Evolutionary conservation across 2,329 filamentous ascomycete genomes (phyloP).

Genomic region (Fusarium sp.): DNA sequence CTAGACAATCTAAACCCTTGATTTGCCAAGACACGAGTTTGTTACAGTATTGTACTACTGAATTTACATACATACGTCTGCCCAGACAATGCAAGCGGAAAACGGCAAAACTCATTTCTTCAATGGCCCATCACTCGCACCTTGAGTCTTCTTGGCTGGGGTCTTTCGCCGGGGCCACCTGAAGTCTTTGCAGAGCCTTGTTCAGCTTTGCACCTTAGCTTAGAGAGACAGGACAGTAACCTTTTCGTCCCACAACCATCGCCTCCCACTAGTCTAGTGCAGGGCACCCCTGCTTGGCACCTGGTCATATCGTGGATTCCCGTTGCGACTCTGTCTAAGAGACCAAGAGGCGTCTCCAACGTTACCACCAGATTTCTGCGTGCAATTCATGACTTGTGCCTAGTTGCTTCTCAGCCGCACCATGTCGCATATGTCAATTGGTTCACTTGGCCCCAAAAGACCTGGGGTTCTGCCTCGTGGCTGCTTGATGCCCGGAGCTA

Average conservation of each 20-base stretch:
- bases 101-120: constrained; percentile 20
- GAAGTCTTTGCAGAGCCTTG: constrained; percentile 29
- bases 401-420: constrained; percentile 43
- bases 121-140: constrained; percentile 3
- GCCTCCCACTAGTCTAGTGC: constrained; percentile 9
- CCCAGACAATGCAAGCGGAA: constrained; percentile 32
- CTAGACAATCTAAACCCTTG: constrained; percentile 6
- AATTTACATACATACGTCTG: constrained; percentile 22
- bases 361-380: constrained; percentile 19
- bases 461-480: constrained; percentile 39
- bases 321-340: constrained; percentile 22
- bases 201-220: constrained; percentile 20
- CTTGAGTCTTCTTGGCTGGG: constrained; percentile 12
- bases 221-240: constrained; percentile 14
- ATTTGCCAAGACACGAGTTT: constrained; percentile 8
- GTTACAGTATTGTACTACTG: neutral
- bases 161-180: constrained; percentile 19
- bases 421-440: constrained; percentile 29
- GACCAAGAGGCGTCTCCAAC: constrained; percentile 6
- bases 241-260: constrained; percentile 23
- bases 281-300: constrained; percentile 17
- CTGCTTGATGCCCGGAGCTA: constrained; percentile 25
- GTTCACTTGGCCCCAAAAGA: constrained; percentile 1
- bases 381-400: constrained; percentile 19
- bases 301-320: constrained; percentile 4